phyloP scores from a whole-genome alignment of 371 early-diverging fungal species.

The Syncephalis fuscata region DNA sequence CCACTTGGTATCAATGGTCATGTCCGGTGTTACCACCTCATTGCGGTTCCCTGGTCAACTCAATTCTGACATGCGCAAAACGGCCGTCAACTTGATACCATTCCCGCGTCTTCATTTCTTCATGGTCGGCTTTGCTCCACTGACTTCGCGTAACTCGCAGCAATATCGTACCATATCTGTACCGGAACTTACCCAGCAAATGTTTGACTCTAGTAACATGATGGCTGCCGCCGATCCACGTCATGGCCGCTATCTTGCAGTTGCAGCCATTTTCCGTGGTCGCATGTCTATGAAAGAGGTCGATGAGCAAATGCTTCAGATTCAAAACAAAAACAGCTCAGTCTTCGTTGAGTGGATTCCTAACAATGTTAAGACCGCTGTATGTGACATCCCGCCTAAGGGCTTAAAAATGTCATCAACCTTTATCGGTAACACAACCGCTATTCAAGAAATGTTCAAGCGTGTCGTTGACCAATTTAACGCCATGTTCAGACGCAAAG shows the following conservation, averaged over 20 bases:
- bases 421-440: constrained; percentile 98
- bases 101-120: constrained; percentile 99
- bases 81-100: constrained; percentile 96
- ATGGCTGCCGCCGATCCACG: constrained; percentile 98
- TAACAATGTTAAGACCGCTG: constrained; percentile 97
- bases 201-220: constrained; percentile 98
- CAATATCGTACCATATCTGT: constrained; percentile 85
- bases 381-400: constrained; percentile 95
- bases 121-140: constrained; percentile 97
- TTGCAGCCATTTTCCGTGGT: constrained; percentile 98
- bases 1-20: constrained; percentile 79
- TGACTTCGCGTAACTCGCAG: constrained; percentile 78
- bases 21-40: constrained; percentile 95
- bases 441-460: constrained; percentile 97
- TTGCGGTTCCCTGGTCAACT: constrained; percentile 99
- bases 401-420: constrained; percentile 97
- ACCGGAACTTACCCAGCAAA: constrained; percentile 91
- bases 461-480: constrained; percentile 94
- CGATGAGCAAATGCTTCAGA: constrained; percentile 96
- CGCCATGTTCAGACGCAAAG: constrained; percentile 90
- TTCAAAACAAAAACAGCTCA: constrained; percentile 91
- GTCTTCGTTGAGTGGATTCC: constrained; percentile 99
- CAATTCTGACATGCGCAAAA: constrained; percentile 95
- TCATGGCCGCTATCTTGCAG: constrained; percentile 96
- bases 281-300: constrained; percentile 98